Evolutionary conservation across 129 eudicot genomes (phyloP).

Genomic region (Silybum marianum): DNA sequence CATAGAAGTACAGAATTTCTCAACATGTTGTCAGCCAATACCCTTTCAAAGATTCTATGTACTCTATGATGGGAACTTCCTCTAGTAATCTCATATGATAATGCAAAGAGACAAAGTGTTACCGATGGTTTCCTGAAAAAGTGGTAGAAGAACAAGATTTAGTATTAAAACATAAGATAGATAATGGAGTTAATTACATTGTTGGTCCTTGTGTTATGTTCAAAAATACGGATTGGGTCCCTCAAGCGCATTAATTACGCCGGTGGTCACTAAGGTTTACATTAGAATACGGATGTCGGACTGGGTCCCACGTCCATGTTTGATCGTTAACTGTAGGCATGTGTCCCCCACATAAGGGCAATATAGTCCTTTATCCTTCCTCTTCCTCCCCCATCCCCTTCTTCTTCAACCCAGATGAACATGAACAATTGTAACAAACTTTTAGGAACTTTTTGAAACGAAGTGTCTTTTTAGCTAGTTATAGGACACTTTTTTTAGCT

Average conservation of each 20-base stretch:
- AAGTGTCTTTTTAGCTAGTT: too few relatives aligned
- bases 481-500: too few relatives aligned
- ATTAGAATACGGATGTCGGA: not conserved
- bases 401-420: not conserved
- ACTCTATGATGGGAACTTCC: constrained; percentile 74
- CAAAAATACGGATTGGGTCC: not conserved
- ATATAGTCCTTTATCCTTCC: not conserved
- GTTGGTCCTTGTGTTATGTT: not conserved
- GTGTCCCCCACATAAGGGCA: not conserved
- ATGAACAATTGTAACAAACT: not conserved
- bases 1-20: constrained; percentile 63
- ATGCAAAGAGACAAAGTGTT: constrained; percentile 58
- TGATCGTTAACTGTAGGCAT: too few relatives aligned
- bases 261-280: not conserved
- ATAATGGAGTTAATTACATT: not conserved
- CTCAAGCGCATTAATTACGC: not conserved
- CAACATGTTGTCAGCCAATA: constrained; percentile 56
- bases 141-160: constrained; percentile 10
- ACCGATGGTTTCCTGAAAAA: constrained; percentile 79
- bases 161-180: not conserved
- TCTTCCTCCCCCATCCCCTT: not conserved
- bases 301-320: not conserved
- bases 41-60: constrained; percentile 84
- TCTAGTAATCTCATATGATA: constrained; percentile 71
- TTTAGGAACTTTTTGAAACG: too few relatives aligned